Percentiles rank a stretch among this genome's conserved stretches.
Conservation (phyloP, 192 early-diverging fungal species). For the Glomus cerebriforme region DNA sequence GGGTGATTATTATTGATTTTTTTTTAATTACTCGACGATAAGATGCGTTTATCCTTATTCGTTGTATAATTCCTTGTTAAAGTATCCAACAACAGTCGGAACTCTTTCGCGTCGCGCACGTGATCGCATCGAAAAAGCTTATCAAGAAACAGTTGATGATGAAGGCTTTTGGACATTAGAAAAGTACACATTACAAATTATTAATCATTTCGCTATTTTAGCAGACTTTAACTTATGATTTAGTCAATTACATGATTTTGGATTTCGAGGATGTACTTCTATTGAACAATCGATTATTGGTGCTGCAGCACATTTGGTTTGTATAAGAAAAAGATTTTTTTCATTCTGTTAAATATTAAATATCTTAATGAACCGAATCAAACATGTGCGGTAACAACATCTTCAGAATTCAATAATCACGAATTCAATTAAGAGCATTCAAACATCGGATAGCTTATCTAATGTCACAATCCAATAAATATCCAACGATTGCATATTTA, state of each 20-base stretch:
- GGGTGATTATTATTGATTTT: slow-evolving; percentile 50
- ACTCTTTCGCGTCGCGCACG: slow-evolving; percentile 74
- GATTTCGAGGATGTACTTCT: slow-evolving; percentile 86
- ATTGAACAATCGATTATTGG: slow-evolving; percentile 88
- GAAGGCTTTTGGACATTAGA: slow-evolving; percentile 54
- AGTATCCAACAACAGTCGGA: slow-evolving; percentile 87
- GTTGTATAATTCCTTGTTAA: neutral
- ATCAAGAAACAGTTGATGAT: slow-evolving; percentile 67
- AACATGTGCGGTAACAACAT: no score
- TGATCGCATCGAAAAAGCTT: slow-evolving; percentile 61
- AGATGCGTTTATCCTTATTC: neutral
- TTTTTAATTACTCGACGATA: neutral
- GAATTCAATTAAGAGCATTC: no score
- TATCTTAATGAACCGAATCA: no score
- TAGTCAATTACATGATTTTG: slow-evolving; percentile 83
- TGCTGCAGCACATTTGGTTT: slow-evolving; percentile 78
- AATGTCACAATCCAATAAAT: no score
- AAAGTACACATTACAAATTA: slow-evolving; percentile 35
- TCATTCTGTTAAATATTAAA: no score
- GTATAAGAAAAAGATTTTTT: slow-evolving; percentile 6
- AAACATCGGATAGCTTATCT: no score
- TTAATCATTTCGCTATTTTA: neutral
- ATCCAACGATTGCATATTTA: no score
- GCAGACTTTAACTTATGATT: slow-evolving; percentile 14
- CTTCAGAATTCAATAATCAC: no score